Evolutionary conservation across 208 protist genomes (phyloP).

Genomic region (Trypanosoma melophagium): DNA sequence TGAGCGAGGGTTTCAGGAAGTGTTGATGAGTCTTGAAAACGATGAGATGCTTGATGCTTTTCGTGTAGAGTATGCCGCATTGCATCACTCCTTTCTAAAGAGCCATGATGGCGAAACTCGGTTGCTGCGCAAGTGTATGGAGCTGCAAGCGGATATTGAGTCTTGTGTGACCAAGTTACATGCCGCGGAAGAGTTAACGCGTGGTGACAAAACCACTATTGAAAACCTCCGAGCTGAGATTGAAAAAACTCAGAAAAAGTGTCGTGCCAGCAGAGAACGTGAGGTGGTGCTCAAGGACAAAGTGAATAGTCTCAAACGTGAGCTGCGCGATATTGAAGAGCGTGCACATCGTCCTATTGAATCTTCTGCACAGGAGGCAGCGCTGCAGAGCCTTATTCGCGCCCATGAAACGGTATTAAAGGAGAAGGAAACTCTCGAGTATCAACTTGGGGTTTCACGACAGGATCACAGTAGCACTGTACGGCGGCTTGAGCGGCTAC

Average conservation of each 20-base stretch:
- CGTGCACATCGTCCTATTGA: conserved; percentile 88
- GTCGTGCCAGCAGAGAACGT: conserved; percentile 90
- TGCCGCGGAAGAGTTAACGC: conserved; percentile 91
- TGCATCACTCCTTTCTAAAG: conserved; percentile 96
- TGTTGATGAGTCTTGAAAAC: conserved; percentile 91
- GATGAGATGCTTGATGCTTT: conserved; percentile 96
- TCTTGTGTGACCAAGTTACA: conserved; percentile 94
- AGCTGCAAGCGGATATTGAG: conserved; percentile 95
- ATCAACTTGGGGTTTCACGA: conserved; percentile 56
- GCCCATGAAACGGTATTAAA: conserved; percentile 91
- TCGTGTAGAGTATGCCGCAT: conserved; percentile 95
- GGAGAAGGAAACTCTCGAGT: conserved; percentile 84
- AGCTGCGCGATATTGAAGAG: conserved; percentile 92
- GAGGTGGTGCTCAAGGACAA: conserved; percentile 93
- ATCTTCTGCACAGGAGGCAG: conserved; percentile 90
- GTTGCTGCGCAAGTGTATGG: conserved; percentile 94
- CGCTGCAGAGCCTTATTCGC: conserved; percentile 90
- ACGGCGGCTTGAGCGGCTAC: conserved; percentile 49
- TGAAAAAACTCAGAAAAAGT: conserved; percentile 94
- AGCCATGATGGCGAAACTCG: conserved; percentile 97
- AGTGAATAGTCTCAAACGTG: conserved; percentile 91
- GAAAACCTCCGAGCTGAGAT: conserved; percentile 91
- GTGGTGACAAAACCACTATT: conserved; percentile 96
- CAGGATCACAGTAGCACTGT: conserved; percentile 39
- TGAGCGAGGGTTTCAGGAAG: conserved; percentile 94